Percentiles rank a stretch among this genome's conserved stretches.
phyloP scores from a whole-genome alignment of 2,329 filamentous ascomycete genomes.

The Alternaria consortialis region DNA sequence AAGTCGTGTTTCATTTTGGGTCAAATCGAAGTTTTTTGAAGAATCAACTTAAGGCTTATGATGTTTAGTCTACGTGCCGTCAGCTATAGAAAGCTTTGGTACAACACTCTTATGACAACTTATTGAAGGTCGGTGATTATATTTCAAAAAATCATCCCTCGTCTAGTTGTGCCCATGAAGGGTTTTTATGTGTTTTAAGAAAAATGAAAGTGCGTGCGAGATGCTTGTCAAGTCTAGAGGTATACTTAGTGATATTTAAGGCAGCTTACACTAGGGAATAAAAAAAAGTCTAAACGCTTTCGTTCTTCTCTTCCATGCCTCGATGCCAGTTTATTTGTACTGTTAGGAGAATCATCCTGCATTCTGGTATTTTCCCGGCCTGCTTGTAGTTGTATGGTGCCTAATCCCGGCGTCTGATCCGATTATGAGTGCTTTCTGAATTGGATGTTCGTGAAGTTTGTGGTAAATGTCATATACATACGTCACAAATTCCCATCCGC shows the following conservation, averaged over 20 bases:
- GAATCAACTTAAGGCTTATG: no score
- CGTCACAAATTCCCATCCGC: background rate
- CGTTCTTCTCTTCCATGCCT: background rate
- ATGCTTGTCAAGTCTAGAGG: no score
- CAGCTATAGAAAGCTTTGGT: no score
- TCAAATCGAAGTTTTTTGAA: no score
- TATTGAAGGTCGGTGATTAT: background rate
- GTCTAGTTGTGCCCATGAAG: background rate
- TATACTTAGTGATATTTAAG: no score
- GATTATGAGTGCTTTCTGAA: background rate
- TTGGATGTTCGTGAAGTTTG: background rate
- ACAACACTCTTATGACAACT: background rate
- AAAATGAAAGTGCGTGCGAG: no score
- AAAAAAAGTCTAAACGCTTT: no score
- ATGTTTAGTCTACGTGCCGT: no score
- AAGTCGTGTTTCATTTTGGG: no score
- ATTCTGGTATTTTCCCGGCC: background rate
- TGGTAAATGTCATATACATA: background rate
- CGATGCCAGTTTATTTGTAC: background rate
- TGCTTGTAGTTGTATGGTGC: background rate
- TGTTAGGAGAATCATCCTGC: background rate
- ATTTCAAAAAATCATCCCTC: background rate
- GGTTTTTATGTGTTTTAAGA: no score
- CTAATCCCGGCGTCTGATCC: background rate
- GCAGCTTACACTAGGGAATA: no score